phyloP scores from a whole-genome alignment of 1,284 basidiomycete genomes.

The Sparassis latifolia region DNA sequence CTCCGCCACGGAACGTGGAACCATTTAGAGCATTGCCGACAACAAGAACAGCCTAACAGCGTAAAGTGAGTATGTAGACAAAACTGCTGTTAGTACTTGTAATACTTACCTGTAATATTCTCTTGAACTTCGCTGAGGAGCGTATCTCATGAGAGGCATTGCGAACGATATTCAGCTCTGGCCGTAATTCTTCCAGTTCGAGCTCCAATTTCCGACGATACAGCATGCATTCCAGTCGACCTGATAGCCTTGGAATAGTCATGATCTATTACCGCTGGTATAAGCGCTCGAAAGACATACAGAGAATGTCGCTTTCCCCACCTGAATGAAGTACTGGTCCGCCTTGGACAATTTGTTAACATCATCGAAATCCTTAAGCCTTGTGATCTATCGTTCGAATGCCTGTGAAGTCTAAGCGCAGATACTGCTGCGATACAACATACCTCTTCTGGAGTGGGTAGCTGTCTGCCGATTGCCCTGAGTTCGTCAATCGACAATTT shows the following conservation, averaged over 20 bases:
- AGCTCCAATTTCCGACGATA: conserved; percentile 78
- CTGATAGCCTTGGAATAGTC: conserved; percentile 66
- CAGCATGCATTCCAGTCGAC: conserved; percentile 76
- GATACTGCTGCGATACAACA: conserved; percentile 6
- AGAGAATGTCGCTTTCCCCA: conserved; percentile 19
- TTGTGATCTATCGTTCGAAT: conserved; percentile 38
- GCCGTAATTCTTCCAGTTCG: conserved; percentile 79
- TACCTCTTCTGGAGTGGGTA: conserved; percentile 77
- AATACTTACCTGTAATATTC: conserved; percentile 55
- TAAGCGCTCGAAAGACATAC: not conserved
- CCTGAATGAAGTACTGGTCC: conserved; percentile 81
- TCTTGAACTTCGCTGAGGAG: conserved; percentile 61
- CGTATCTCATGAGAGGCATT: conserved; percentile 73
- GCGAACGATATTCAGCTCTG: conserved; percentile 74
- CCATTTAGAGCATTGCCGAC: conserved; percentile 83
- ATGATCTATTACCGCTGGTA: conserved; percentile 49
- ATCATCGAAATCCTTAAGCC: conserved; percentile 64
- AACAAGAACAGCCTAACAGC: conserved; percentile 55
- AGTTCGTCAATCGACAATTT: conserved; percentile 66
- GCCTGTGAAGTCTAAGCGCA: too few species aligned
- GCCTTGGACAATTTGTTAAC: conserved; percentile 70
- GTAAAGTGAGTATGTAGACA: not conserved
- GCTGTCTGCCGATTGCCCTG: conserved; percentile 62
- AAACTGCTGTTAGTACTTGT: not conserved
- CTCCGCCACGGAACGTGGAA: conserved; percentile 78